Evolutionary conservation across 2,329 filamentous ascomycete species (phyloP).

Genomic region (Polytolypa hystricis): DNA sequence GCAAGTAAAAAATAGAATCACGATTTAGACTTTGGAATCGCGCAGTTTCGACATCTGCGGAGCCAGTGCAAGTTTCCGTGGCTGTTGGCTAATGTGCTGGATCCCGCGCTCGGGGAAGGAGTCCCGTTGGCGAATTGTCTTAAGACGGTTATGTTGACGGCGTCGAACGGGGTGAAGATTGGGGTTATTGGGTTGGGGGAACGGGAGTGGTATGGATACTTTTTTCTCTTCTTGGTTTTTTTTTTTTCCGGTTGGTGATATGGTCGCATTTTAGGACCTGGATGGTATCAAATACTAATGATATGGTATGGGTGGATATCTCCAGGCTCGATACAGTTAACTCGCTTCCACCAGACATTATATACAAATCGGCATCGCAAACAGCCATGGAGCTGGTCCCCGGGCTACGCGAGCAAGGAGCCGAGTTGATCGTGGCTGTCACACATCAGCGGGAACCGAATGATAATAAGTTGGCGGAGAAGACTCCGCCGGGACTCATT

Average conservation of each 20-base stretch:
- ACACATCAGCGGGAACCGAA: conserved; percentile 84
- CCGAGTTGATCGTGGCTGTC: conserved; percentile 70
- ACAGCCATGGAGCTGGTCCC: conserved; percentile 69
- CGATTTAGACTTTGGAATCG: conserved; percentile 82
- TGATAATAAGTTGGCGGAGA: conserved; percentile 71
- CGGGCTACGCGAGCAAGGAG: conserved; percentile 60
- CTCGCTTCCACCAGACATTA: conserved; percentile 65
- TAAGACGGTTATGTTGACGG: conserved; percentile 64
- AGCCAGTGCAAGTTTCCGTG: conserved; percentile 74
- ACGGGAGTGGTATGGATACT: conserved; percentile 54
- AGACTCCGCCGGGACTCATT: conserved; percentile 57
- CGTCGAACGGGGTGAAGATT: conserved; percentile 74
- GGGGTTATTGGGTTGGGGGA: conserved; percentile 79
- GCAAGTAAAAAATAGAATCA: no score
- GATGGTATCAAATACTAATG: no score
- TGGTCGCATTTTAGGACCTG: no score
- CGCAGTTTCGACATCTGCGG: conserved; percentile 63
- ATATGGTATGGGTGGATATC: no score
- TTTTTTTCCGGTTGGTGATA: no score
- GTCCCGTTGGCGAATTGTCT: conserved; percentile 65
- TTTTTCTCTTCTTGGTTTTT: neutral
- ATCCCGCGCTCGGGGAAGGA: conserved; percentile 65
- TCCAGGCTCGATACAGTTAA: conserved; percentile 71
- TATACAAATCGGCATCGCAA: conserved; percentile 67
- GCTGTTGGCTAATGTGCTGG: conserved; percentile 79